Conservation (phyloP, 352 stramenopile species). For the Saprolegnia parasitica region DNA sequence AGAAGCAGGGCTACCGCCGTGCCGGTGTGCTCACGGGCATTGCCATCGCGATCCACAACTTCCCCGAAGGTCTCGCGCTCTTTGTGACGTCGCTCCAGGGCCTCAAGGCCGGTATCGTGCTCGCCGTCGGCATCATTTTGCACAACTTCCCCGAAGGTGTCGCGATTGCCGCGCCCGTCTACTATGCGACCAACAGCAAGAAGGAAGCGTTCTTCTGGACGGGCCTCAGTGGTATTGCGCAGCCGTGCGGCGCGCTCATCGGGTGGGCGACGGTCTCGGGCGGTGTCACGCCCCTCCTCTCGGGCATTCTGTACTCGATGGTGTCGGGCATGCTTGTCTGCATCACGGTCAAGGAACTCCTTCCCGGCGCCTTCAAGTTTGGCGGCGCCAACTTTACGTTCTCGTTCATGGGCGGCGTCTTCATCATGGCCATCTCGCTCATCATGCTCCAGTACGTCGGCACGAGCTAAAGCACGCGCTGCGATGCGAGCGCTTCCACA, state of each 20-base stretch:
- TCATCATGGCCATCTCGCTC: constrained; percentile 86
- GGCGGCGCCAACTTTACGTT: constrained; percentile 84
- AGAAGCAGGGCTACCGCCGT: constrained; percentile 55
- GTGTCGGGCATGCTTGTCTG: constrained; percentile 93
- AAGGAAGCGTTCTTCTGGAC: constrained; percentile 91
- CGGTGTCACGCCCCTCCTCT: constrained; percentile 61
- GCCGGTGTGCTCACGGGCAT: constrained; percentile 91
- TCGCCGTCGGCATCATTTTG: constrained; percentile 94
- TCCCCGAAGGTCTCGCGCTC: constrained; percentile 94
- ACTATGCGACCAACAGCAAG: constrained; percentile 93
- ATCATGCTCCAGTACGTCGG: constrained; percentile 76
- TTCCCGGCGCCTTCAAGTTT: constrained; percentile 88
- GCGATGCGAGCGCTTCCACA: too few relatives aligned
- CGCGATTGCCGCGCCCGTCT: constrained; percentile 93
- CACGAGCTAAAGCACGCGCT: constrained; percentile 37
- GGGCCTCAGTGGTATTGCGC: constrained; percentile 79
- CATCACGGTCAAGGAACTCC: constrained; percentile 89
- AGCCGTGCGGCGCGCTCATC: constrained; percentile 88
- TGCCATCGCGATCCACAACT: constrained; percentile 96
- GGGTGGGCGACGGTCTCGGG: constrained; percentile 67
- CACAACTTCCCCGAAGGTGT: constrained; percentile 98
- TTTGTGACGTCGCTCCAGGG: constrained; percentile 91
- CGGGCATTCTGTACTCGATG: constrained; percentile 86
- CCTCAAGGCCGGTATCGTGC: constrained; percentile 80
- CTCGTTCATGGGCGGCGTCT: constrained; percentile 81